Conservation (phyloP, 73 alveolate genomes). For the Symbiodinium pilosum region DNA sequence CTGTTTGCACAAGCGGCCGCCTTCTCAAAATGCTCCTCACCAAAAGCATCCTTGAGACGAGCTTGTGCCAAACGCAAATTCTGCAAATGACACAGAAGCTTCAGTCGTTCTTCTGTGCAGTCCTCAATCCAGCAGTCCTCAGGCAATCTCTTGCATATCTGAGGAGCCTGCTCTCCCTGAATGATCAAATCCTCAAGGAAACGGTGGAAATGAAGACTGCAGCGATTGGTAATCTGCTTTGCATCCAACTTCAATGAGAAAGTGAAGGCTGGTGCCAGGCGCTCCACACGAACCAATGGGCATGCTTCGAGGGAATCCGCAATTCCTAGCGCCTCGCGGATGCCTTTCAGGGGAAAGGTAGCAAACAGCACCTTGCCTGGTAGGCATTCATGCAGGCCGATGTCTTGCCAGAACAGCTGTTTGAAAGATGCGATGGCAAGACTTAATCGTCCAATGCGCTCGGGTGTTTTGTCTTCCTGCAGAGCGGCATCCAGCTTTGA, state of each 20-base stretch:
- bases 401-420: background rate
- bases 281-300: constrained; percentile 8
- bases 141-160: background rate
- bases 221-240: background rate
- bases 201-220: constrained; percentile 41
- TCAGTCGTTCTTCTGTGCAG: constrained; percentile 52
- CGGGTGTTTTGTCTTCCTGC: constrained; percentile 21
- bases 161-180: background rate
- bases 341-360: background rate
- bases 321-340: background rate
- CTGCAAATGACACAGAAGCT: constrained; percentile 14
- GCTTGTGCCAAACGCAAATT: constrained; percentile 53
- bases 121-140: constrained; percentile 67
- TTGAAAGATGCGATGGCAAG: background rate
- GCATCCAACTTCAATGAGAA: background rate
- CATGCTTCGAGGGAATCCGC: background rate
- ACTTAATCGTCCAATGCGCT: background rate
- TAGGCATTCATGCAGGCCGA: background rate
- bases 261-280: background rate
- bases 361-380: background rate
- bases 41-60: constrained; percentile 33
- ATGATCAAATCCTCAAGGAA: background rate
- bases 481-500: background rate
- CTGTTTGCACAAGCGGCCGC: background rate
- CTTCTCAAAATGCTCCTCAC: background rate